These are phyloP conservation scores for Thermochaetoides thermophila DNA, from an alignment of 495 filamentous ascomycete species.

Conservation along the genomic window DNA sequence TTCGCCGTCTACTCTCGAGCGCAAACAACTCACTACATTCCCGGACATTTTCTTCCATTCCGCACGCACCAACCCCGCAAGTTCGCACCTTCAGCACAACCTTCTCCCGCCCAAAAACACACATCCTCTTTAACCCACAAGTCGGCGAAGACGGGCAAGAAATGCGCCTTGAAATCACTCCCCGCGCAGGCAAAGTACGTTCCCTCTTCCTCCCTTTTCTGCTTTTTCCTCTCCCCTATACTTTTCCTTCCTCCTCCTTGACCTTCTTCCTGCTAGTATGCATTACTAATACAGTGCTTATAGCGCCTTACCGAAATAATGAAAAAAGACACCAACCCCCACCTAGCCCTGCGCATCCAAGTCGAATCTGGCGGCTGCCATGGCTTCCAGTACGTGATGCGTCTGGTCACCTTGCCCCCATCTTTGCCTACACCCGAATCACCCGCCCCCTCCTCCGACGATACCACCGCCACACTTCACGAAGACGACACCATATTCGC, in stretches of 20 bases:
- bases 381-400: slow-evolving; percentile 95
- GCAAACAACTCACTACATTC: too few relatives aligned
- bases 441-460: slow-evolving; percentile 10
- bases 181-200: slow-evolving; percentile 59
- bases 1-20: too few relatives aligned
- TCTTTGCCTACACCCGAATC: slow-evolving; percentile 18
- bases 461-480: slow-evolving; percentile 16
- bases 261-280: too few relatives aligned
- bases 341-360: slow-evolving; percentile 72
- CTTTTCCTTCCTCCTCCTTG: neutral
- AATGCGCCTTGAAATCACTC: slow-evolving; percentile 66
- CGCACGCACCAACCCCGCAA: slow-evolving; percentile 6
- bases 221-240: neutral
- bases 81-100: slow-evolving; percentile 20
- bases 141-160: slow-evolving; percentile 66
- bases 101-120: slow-evolving; percentile 17
- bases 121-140: slow-evolving; percentile 45
- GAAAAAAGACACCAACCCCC: slow-evolving; percentile 59
- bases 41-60: too few relatives aligned
- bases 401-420: slow-evolving; percentile 46
- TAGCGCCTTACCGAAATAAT: slow-evolving; percentile 58
- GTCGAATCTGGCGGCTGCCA: slow-evolving; percentile 91
- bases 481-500: slow-evolving; percentile 66
- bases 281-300: too few relatives aligned
- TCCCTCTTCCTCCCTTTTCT: slow-evolving; percentile 10